Conservation (phyloP, 2,329 filamentous ascomycete species). For the Venturia oleaginea region DNA sequence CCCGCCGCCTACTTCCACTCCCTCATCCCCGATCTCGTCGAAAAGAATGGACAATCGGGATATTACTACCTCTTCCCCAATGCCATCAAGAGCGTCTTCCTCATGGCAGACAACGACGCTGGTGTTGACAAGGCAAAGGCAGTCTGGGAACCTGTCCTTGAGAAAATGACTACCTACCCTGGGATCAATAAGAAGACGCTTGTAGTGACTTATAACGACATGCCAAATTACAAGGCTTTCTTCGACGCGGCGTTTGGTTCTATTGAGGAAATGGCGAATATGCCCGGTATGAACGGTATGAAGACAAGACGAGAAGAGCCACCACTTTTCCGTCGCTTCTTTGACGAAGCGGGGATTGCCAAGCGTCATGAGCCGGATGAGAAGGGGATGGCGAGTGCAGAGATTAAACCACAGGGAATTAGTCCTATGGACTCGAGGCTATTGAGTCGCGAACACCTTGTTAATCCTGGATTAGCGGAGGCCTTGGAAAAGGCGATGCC, state of each 20-base stretch:
- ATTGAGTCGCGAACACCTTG: slow-evolving; percentile 6
- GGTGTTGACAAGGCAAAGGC: slow-evolving; percentile 4
- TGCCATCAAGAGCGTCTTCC: slow-evolving; percentile 9
- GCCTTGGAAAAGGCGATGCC: slow-evolving; percentile 13
- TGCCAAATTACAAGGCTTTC: slow-evolving; percentile 13
- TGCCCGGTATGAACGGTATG: slow-evolving; percentile 1
- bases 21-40: slow-evolving; percentile 11
- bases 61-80: slow-evolving; percentile 13
- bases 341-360: background rate
- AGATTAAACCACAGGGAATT: background rate
- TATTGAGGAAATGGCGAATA: background rate
- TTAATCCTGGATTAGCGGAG: background rate
- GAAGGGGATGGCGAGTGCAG: background rate
- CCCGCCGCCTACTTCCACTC: slow-evolving; percentile 10
- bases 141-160: slow-evolving; percentile 12
- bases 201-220: background rate
- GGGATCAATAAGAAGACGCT: slow-evolving; percentile 8
- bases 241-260: slow-evolving; percentile 12
- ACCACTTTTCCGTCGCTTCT: slow-evolving; percentile 1
- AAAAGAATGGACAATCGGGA: slow-evolving; percentile 8
- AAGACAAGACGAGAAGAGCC: background rate
- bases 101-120: slow-evolving; percentile 11
- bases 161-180: slow-evolving; percentile 4
- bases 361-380: background rate
- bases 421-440: slow-evolving; percentile 8